Evolutionary conservation across 148 eudicot genomes (phyloP).

Genomic region (Cornus kousa): DNA sequence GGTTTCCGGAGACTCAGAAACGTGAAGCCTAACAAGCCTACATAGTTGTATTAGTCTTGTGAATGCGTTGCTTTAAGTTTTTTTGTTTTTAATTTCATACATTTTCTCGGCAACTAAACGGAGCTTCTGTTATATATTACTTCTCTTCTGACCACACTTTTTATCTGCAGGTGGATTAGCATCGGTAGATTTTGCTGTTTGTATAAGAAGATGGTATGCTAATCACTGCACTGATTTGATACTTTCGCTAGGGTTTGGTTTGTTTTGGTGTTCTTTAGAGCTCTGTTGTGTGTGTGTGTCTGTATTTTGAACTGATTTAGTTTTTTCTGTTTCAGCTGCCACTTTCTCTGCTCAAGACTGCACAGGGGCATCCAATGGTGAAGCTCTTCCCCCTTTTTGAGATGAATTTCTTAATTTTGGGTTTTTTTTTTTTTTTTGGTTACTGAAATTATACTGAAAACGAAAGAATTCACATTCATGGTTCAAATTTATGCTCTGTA

Average conservation of each 20-base stretch:
- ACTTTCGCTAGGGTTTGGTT: conserved; percentile 7
- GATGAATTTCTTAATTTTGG: not conserved
- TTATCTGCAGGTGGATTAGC: conserved; percentile 7
- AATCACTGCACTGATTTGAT: not conserved
- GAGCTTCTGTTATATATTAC: not conserved
- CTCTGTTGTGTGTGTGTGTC: too few relatives aligned
- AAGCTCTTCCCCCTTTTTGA: not conserved
- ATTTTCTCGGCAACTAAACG: not conserved
- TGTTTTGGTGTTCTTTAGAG: not conserved
- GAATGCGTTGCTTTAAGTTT: not conserved
- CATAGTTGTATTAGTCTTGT: not conserved
- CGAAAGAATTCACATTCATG: not conserved
- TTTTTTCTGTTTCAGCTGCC: conserved; percentile 16
- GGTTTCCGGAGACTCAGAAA: not conserved
- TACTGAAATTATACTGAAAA: not conserved
- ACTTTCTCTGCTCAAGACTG: conserved; percentile 25
- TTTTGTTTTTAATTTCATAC: not conserved
- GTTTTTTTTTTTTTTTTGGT: not conserved
- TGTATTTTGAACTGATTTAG: not conserved
- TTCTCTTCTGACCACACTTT: not conserved
- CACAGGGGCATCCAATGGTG: conserved; percentile 30
- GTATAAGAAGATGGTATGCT: conserved; percentile 17
- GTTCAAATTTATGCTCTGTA: not conserved
- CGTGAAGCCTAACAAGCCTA: not conserved
- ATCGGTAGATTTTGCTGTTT: not conserved